These are phyloP conservation scores for Triangularia setosa DNA, from an alignment of 2,329 filamentous ascomycete genomes.

Conservation along the genomic window DNA sequence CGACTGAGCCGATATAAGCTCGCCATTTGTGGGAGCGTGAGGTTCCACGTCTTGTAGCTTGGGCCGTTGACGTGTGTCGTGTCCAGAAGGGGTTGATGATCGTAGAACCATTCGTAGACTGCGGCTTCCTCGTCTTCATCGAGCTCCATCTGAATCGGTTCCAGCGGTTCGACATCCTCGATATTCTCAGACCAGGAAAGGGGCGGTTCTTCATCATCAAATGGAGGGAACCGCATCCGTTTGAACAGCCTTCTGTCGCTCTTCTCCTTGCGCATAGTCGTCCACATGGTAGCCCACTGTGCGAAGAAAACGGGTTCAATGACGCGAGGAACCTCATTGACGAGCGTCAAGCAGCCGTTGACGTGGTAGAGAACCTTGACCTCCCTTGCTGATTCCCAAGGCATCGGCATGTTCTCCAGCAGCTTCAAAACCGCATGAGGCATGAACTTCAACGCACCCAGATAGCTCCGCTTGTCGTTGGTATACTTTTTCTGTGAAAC, in stretches of 20 bases:
- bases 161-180: conserved; percentile 93
- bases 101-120: conserved; percentile 96
- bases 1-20: conserved; percentile 88
- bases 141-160: conserved; percentile 97
- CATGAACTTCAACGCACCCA: conserved; percentile 98
- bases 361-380: conserved; percentile 98
- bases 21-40: conserved; percentile 92
- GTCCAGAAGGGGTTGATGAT: conserved; percentile 84
- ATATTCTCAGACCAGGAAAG: conserved; percentile 98
- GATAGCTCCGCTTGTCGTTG: conserved; percentile 95
- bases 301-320: conserved; percentile 98
- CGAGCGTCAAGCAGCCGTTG: conserved; percentile 92
- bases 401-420: conserved; percentile 99
- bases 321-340: conserved; percentile 93
- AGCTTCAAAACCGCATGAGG: conserved; percentile 96
- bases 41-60: conserved; percentile 95
- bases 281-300: conserved; percentile 99
- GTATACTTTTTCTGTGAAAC: conserved; percentile 99
- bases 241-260: conserved; percentile 95
- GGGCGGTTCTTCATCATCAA: conserved; percentile 96
- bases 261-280: conserved; percentile 96
- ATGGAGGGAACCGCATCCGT: conserved; percentile 97
- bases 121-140: conserved; percentile 89
- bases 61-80: conserved; percentile 93
- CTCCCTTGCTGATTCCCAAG: conserved; percentile 93